phyloP scores from a whole-genome alignment of 768 basidiomycete genomes.

The Hericium coralloides region DNA sequence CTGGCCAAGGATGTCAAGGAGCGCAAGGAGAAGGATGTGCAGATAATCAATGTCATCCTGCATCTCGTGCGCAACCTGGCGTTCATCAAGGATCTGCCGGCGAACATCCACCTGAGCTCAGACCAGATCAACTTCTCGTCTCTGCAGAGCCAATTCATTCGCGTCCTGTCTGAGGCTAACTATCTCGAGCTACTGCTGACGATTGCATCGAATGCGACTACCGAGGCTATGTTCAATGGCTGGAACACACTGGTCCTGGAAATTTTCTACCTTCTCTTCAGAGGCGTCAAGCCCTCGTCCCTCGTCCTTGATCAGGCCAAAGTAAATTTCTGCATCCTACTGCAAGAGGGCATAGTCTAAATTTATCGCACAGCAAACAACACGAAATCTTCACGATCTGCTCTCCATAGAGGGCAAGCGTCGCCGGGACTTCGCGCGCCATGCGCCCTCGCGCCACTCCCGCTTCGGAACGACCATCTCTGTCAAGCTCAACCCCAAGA shows the following conservation, averaged over 20 bases:
- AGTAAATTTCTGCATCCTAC: conserved; percentile 28
- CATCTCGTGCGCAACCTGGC: conserved; percentile 91
- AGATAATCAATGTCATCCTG: conserved; percentile 81
- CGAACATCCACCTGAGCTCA: conserved; percentile 60
- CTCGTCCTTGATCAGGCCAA: conserved; percentile 54
- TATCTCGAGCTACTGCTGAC: conserved; percentile 76
- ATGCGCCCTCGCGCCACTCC: conserved; percentile 74
- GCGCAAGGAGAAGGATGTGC: conserved; percentile 69
- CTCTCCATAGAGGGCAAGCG: conserved; percentile 68
- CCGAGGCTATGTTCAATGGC: conserved; percentile 70
- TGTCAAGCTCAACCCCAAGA: conserved; percentile 60
- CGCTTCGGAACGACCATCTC: conserved; percentile 94
- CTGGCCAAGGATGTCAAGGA: conserved; percentile 63
- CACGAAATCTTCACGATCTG: conserved; percentile 60
- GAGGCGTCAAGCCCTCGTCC: conserved; percentile 61
- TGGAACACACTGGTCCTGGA: conserved; percentile 91
- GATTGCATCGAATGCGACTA: conserved; percentile 67
- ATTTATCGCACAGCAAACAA: conserved; percentile 45
- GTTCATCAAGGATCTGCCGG: conserved; percentile 81
- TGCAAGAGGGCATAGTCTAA: neutral
- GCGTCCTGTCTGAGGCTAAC: conserved; percentile 59
- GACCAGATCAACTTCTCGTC: conserved; percentile 74
- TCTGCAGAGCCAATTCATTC: conserved; percentile 72
- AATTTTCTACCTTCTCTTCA: conserved; percentile 85
- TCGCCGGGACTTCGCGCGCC: conserved; percentile 44